Base-by-base conservation (phyloP, 495 filamentous ascomycete genomes). In the Trichocladium uniseriatum region DNA sequence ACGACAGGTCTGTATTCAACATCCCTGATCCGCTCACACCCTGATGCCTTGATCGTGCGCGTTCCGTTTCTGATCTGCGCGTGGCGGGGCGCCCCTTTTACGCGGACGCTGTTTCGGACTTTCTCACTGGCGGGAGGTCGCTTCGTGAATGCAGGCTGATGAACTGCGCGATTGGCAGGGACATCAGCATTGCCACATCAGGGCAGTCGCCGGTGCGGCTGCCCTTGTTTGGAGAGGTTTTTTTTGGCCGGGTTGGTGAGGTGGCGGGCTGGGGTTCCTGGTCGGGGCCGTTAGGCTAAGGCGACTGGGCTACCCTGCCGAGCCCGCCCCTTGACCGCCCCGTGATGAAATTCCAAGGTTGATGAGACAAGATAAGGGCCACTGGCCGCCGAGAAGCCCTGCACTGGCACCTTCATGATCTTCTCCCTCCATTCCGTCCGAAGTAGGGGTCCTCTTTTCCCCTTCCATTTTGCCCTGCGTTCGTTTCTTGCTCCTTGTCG, bases 401-500 rank as follows among this genome's bases (percentile, higher is more conserved):
- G 42, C 11, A 9, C 41, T 6, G 41, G 46, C 18, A 34, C 28
- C n/a, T 38, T 42, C 18, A n/a, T 32, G 41, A 51, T 45, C 34
- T 16, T 32, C 35, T 35, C 16, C 34, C 49, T 43, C 35, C 24
- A 10, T 18, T 36, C 39, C 32, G 10, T 48, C 40, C 35, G 8
- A 18, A 32, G 10, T 36, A 37, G 22, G 11, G 28, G n/a, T 38
- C 16, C 28, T 47, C 31, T 43, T 39, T 32, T 36, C 10, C 27
- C 27, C 31, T 38, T 35, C 22, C 10, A 21, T 43, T 27, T 24
- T 42, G 15, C 29, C 1, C 29, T 9, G 18, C 35, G 14, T 47
- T 55, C 42, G 35, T 45, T 46, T 51, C 42, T 49, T 43, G 28
- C 51, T 31, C 20, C 6, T 39, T 45, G 15, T 38, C 40, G 28